These are phyloP conservation scores for Hypoxylon fragiforme DNA, from an alignment of 495 filamentous ascomycete species.

Conservation along the genomic window DNA sequence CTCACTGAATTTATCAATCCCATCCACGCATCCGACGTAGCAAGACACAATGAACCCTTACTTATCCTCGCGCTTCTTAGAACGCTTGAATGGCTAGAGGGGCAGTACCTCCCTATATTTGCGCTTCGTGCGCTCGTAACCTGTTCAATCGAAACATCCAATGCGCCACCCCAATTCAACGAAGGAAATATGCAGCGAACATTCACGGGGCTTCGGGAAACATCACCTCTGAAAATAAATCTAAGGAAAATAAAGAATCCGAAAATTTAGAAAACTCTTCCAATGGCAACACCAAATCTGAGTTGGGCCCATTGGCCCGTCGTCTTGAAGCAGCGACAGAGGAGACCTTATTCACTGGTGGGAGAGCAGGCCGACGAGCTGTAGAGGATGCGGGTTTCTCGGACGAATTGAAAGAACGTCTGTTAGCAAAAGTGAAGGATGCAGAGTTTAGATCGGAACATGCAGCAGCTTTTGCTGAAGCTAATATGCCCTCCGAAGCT, in stretches of 20 bases:
- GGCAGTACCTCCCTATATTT: slow-evolving; percentile 21
- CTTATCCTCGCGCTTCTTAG: background rate
- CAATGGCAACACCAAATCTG: slow-evolving; percentile 6
- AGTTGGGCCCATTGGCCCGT: slow-evolving; percentile 68
- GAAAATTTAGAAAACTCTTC: background rate
- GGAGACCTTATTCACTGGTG: slow-evolving; percentile 71
- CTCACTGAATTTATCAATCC: slow-evolving; percentile 5
- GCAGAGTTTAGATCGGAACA: slow-evolving; percentile 72
- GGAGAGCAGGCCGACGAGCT: slow-evolving; percentile 70
- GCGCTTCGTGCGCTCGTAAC: slow-evolving; percentile 28
- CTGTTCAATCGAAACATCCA: slow-evolving; percentile 4
- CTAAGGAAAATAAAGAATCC: too few relatives aligned
- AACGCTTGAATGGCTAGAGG: slow-evolving; percentile 29
- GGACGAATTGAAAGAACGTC: slow-evolving; percentile 74
- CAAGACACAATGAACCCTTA: slow-evolving; percentile 12
- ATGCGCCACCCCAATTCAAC: background rate
- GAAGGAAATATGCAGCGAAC: slow-evolving; percentile 23
- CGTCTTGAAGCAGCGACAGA: slow-evolving; percentile 80
- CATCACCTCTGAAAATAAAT: background rate
- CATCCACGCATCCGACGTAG: background rate
- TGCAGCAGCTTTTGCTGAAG: slow-evolving; percentile 68
- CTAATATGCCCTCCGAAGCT: slow-evolving; percentile 63
- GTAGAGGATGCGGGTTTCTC: slow-evolving; percentile 85
- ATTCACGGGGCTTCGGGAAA: background rate
- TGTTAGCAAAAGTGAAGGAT: slow-evolving; percentile 73